Conservation (phyloP, 495 filamentous ascomycete species). For the Cercophora sp. region DNA sequence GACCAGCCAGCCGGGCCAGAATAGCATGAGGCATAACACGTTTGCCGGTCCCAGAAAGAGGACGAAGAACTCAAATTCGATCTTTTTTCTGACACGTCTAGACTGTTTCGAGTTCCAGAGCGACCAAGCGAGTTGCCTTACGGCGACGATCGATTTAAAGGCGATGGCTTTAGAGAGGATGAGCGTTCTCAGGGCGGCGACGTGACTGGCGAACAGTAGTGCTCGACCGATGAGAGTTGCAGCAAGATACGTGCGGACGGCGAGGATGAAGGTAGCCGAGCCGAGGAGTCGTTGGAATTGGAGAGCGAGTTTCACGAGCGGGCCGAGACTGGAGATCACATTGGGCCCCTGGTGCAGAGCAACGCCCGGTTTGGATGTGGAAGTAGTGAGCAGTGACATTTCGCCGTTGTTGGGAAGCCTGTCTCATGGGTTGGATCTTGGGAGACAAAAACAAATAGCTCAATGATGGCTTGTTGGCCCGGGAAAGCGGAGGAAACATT, state of each 20-base stretch:
- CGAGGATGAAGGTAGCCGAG: conserved; percentile 21
- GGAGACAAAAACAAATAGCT: not conserved
- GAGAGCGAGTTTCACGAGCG: conserved; percentile 24
- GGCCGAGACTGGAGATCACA: conserved; percentile 19
- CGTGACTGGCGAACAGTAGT: conserved; percentile 13
- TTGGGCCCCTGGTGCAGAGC: conserved; percentile 19
- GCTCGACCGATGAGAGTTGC: conserved; percentile 16
- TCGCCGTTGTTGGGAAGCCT: not conserved
- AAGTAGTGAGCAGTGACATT: conserved; percentile 31
- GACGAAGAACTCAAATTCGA: conserved; percentile 42
- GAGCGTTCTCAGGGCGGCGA: conserved; percentile 19
- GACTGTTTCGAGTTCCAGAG: conserved; percentile 32
- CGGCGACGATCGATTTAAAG: not conserved
- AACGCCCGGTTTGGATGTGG: conserved; percentile 25
- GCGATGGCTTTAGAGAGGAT: conserved; percentile 11
- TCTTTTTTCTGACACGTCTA: conserved; percentile 32
- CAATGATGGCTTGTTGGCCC: not conserved
- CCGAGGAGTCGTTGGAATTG: conserved; percentile 30
- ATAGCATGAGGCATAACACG: conserved; percentile 35
- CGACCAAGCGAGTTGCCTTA: conserved; percentile 7
- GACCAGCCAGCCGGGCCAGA: conserved; percentile 50
- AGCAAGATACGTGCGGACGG: conserved; percentile 23
- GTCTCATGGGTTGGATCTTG: too few relatives aligned
- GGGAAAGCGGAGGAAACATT: not conserved
- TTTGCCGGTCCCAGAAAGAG: conserved; percentile 42